Percentiles rank a stretch among this genome's conserved stretches.
Conservation (phyloP, 2,329 filamentous ascomycete species). For the Trichoderma atrobrunneum region DNA sequence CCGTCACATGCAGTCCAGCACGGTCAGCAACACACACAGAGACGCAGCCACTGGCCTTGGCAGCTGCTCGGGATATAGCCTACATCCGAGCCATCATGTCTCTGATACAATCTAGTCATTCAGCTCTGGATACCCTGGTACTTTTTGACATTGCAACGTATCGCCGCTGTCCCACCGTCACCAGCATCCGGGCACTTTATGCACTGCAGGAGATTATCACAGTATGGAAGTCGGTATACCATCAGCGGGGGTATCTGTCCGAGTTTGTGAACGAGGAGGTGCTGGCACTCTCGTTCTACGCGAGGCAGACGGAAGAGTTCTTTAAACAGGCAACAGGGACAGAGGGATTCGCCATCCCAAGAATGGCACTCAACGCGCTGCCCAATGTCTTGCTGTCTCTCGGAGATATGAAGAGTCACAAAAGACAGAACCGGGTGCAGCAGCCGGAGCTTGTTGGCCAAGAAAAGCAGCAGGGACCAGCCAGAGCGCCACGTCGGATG, state of each 20-base stretch:
- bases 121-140: background rate
- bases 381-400: background rate
- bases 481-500: background rate
- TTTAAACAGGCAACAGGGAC: background rate
- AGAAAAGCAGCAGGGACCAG: background rate
- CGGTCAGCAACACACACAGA: background rate
- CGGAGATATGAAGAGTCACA: background rate
- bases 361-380: background rate
- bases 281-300: background rate
- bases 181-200: background rate
- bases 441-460: background rate
- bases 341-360: background rate
- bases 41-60: background rate
- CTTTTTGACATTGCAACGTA: background rate
- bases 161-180: background rate
- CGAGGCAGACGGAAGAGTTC: background rate
- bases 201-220: background rate
- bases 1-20: background rate
- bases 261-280: background rate
- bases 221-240: background rate
- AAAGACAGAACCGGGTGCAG: background rate
- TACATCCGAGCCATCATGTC: background rate
- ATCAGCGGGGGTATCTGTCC: background rate
- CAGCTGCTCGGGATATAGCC: background rate
- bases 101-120: background rate